phyloP scores from a whole-genome alignment of 352 stramenopile species.

The Globisporangium barbulae region DNA sequence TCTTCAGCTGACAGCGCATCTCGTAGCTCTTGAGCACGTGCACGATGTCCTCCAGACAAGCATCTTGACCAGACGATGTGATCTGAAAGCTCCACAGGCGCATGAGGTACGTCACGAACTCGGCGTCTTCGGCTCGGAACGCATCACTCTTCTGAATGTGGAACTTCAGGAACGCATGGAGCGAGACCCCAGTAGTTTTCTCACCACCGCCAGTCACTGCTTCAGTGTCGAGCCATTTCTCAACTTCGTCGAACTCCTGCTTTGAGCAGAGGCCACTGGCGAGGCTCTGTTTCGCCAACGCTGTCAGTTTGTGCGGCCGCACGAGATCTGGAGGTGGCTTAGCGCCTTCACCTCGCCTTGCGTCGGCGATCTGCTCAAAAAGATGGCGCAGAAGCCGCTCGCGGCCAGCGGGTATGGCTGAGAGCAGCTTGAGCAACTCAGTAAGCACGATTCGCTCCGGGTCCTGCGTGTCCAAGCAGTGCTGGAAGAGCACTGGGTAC shows the following conservation, averaged over 20 bases:
- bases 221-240: slow-evolving; percentile 26
- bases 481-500: slow-evolving; percentile 44
- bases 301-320: slow-evolving; percentile 39
- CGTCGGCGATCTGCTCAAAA: slow-evolving; percentile 59
- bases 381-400: slow-evolving; percentile 38
- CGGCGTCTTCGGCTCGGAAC: slow-evolving; percentile 45
- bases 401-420: slow-evolving; percentile 31
- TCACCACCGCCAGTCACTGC: background rate
- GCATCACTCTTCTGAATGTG: slow-evolving; percentile 47
- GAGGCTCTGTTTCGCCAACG: slow-evolving; percentile 46
- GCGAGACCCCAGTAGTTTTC: slow-evolving; percentile 16
- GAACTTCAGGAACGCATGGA: slow-evolving; percentile 42
- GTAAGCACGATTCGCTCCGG: slow-evolving; percentile 20
- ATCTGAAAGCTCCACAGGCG: slow-evolving; percentile 55
- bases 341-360: slow-evolving; percentile 34
- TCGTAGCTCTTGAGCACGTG: slow-evolving; percentile 31
- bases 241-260: slow-evolving; percentile 29
- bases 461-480: slow-evolving; percentile 33
- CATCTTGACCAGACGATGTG: background rate
- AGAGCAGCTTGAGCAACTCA: slow-evolving; percentile 37
- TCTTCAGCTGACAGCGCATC: slow-evolving; percentile 22
- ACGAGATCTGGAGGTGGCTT: slow-evolving; percentile 46
- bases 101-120: slow-evolving; percentile 61
- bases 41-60: slow-evolving; percentile 1
- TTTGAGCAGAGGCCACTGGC: slow-evolving; percentile 28